Base-by-base conservation (phyloP, 83 land plant genomes). In the Picea engelmannii region DNA sequence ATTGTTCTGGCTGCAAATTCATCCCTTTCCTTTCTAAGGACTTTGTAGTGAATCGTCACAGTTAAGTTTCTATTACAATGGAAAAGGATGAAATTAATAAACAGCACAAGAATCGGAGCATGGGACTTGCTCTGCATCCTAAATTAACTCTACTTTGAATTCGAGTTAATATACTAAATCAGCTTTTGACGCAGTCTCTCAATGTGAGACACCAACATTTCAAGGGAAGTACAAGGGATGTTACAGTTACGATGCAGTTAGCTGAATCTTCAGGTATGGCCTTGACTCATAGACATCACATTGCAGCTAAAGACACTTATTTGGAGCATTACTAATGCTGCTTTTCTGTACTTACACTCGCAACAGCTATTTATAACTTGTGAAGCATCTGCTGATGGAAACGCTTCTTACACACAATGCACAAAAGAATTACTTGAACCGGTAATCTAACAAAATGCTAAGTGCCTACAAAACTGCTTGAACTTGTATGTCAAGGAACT, bases 151-250 rank as follows among this genome's bases (percentile, higher is more conserved):
- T 20, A 70, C 18, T 38, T 8, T 70, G 49, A 70, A 70, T 40
- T 38, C 42, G n/a, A 70, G 23, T 6, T 70, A 38, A 70, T 40
- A 44, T 40, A 40, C 49, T 40, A 40, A 9, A 23, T 70, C 75
- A 70, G 20, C 21, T 70, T 70, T 70, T 70, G 75, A 70, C 20
- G 13, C 18, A 38, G 47, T 7, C n/a, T 70, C 74, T 40, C 75
- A 70, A 70, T 70, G 16, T 70, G 75, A 70, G 75, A 70, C 52
- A 13, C 16, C 60, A 38, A 40, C 49, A 5, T 70, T 70, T 70
- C 49, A 40, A 70, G 42, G 49, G 75, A 70, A 44, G n/a, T 38
- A 25, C 75, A 70, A 38, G 7, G 75, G 49, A 40, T 7, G 47
- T 38, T 70, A 27, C 52, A 70, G 44, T 40, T 70, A 20, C 21